These are phyloP conservation scores for Talaromyces piceae DNA, from an alignment of 2,329 filamentous ascomycete genomes.

Conservation along the genomic window DNA sequence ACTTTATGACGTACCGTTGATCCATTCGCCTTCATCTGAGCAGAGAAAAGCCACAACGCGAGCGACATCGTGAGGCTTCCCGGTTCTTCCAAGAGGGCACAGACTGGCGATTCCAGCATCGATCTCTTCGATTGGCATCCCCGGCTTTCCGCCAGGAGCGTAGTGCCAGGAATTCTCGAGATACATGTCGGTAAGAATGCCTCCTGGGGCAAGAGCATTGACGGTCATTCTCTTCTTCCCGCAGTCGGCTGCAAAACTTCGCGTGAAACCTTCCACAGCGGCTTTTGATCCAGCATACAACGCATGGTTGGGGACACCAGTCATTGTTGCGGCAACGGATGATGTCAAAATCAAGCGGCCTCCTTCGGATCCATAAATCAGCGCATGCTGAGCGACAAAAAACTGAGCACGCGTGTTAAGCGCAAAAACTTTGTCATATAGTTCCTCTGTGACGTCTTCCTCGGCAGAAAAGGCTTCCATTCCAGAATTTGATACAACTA, in stretches of 20 bases:
- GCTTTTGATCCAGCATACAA: slow-evolving; percentile 71
- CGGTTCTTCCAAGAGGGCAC: not conserved
- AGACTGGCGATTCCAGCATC: not conserved
- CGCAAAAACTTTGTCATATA: slow-evolving; percentile 48
- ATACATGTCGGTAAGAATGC: slow-evolving; percentile 69
- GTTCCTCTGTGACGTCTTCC: slow-evolving; percentile 17
- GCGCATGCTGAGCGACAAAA: slow-evolving; percentile 58
- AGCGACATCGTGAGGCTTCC: slow-evolving; percentile 1
- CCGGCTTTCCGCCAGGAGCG: slow-evolving; percentile 39
- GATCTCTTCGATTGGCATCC: slow-evolving; percentile 3
- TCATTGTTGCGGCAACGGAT: slow-evolving; percentile 57
- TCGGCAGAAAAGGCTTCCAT: slow-evolving; percentile 25
- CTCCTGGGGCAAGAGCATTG: slow-evolving; percentile 59
- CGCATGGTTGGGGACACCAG: slow-evolving; percentile 60
- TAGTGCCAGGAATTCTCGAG: slow-evolving; percentile 61
- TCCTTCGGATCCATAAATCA: slow-evolving; percentile 60
- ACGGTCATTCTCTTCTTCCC: slow-evolving; percentile 58
- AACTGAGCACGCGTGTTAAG: slow-evolving; percentile 58
- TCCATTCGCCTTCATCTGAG: slow-evolving; percentile 1
- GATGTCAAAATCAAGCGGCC: slow-evolving; percentile 69
- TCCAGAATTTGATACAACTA: slow-evolving; percentile 53
- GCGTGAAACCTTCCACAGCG: slow-evolving; percentile 68
- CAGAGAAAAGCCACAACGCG: slow-evolving; percentile 3
- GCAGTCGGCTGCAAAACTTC: slow-evolving; percentile 63
- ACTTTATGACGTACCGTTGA: not conserved